A percentile compares a stretch with the other conserved stretches of the same genome.
Conservation (phyloP, 306 rosid genomes). For the Gynostemma pentaphyllum region DNA sequence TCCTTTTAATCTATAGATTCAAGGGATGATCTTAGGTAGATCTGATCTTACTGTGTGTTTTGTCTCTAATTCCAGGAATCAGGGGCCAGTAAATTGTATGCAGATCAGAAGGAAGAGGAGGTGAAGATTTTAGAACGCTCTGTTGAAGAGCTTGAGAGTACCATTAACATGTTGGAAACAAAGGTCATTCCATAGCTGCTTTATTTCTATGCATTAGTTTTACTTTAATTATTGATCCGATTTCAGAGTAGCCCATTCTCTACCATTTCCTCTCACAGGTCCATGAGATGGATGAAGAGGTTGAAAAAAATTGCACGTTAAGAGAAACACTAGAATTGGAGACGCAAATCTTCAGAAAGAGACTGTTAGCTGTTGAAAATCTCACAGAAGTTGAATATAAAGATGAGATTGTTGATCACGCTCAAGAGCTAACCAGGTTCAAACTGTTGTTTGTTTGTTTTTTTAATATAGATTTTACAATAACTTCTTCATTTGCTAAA, state of each 20-base stretch:
- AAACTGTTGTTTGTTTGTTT: slow-evolving; percentile 8
- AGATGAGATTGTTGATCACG: slow-evolving; percentile 23
- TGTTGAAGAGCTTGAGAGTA: slow-evolving; percentile 88
- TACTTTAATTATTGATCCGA: background rate
- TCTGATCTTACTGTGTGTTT: background rate
- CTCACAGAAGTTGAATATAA: slow-evolving; percentile 37
- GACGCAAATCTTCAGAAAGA: slow-evolving; percentile 55
- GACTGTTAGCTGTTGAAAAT: slow-evolving; percentile 47
- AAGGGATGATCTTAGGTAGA: slow-evolving; percentile 1
- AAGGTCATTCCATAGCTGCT: slow-evolving; percentile 41
- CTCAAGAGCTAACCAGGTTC: slow-evolving; percentile 52
- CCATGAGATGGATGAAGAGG: slow-evolving; percentile 80
- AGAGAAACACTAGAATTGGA: slow-evolving; percentile 70
- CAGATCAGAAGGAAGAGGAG: slow-evolving; percentile 93
- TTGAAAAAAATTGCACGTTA: slow-evolving; percentile 54
- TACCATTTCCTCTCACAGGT: slow-evolving; percentile 32
- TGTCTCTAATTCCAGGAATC: slow-evolving; percentile 46
- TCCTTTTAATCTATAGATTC: slow-evolving; percentile 5
- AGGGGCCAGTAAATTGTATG: slow-evolving; percentile 64
- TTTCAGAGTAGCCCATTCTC: background rate
- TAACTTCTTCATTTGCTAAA: slow-evolving; percentile 6
- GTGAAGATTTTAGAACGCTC: slow-evolving; percentile 84
- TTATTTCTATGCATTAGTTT: background rate
- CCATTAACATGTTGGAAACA: slow-evolving; percentile 82
- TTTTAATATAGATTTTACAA: slow-evolving; percentile 13